Evolutionary conservation across 164 flowering plant genomes (phyloP).

Genomic region (Liquidambar formosana): DNA sequence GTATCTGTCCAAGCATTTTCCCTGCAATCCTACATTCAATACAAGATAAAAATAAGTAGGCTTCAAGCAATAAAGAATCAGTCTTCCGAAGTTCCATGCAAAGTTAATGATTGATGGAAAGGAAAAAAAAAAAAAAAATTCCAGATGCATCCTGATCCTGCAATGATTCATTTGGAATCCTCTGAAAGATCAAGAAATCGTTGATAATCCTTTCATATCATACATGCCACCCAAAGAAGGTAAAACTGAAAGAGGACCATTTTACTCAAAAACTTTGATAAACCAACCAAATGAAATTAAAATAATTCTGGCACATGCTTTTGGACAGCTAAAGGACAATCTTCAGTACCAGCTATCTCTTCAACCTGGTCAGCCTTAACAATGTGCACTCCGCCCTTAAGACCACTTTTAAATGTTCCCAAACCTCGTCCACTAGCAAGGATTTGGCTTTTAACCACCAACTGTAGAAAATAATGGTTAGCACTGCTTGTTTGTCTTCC

Average conservation of each 20-base stretch:
- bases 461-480: conserved; percentile 41
- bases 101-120: too few relatives aligned
- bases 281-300: neutral
- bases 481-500: neutral
- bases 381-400: conserved; percentile 97
- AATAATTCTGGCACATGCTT: neutral
- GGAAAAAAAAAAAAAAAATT: too few relatives aligned
- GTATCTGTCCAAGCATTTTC: conserved; percentile 98
- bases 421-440: conserved; percentile 97
- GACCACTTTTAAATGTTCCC: conserved; percentile 86
- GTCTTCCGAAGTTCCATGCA: too few relatives aligned
- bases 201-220: too few relatives aligned
- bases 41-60: neutral
- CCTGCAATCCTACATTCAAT: conserved; percentile 60
- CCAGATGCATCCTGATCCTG: too few relatives aligned
- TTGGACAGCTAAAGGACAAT: neutral
- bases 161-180: neutral
- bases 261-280: neutral
- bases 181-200: neutral
- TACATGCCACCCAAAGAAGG: too few relatives aligned
- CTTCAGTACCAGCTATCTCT: conserved; percentile 68
- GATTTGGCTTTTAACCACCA: conserved; percentile 97
- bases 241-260: neutral
- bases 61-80: too few relatives aligned
- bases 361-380: conserved; percentile 80